Base-by-base conservation (phyloP, 306 rosid genomes). In the apple (Malus domestica) region DNA sequence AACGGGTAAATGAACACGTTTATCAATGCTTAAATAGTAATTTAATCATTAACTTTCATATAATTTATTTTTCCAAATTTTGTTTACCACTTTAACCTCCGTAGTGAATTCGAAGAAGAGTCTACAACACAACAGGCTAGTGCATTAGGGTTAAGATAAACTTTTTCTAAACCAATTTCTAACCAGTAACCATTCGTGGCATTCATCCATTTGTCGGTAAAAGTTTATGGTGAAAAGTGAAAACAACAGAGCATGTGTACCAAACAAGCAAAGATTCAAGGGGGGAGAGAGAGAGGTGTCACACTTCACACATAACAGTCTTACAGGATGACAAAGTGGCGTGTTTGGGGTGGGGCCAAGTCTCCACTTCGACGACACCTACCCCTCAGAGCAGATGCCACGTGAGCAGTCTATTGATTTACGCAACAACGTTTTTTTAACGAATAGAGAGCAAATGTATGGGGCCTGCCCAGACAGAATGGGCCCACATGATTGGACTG, bases 401-500 rank as follows among this genome's bases (percentile, higher is more conserved):
- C 91, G 79, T 87, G 91, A 86, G 82, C 90, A 72, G 76, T 83
- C 89, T 73, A 84, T 79, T 84, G 61, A 82, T 88, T 87, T 84
- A 90, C 96, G 91, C 93, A 90, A 88, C 96, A 87, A 78, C 62
- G 10, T 38, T 2, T 15, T 15, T 11, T 22, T 16, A 3, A 15
- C 27, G 5, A 13, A 65, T 49, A 25, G 75, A 22, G 69, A 72
- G 40, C 23, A 20, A 46, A 51, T 68, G 75, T 27, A 78, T 74
- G 79, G 83, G 76, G 76, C 73, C 75, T 89, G 87, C 80, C 90
- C 87, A 75, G 86, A 82, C 85, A 83, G 9, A 75, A 40, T 3
- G 92, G 98, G 90, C 88, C 97, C 96, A 91, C 89, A 1, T 74
- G 88, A 85, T 84, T 93, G 90, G 95, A 86, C 89, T 84, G 38